Percentiles rank a stretch among this genome's conserved stretches.
Conservation (phyloP, 2,329 filamentous ascomycete species). For the Phyllosticta paracitricarpa region DNA sequence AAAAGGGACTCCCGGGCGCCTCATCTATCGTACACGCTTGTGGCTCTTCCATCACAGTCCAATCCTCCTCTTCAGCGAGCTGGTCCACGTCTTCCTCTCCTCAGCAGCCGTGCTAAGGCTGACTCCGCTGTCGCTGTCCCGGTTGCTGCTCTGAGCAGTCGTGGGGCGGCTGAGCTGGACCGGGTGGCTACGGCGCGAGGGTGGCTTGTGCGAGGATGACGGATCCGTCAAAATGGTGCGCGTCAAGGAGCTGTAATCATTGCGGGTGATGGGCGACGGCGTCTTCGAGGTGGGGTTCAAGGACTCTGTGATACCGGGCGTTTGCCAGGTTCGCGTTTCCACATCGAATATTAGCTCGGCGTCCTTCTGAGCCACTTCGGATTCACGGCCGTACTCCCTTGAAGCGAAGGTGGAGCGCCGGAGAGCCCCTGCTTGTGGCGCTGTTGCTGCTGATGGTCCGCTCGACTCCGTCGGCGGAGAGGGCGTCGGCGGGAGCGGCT, state of each 20-base stretch:
- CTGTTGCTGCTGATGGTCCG: background rate
- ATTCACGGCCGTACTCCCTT: background rate
- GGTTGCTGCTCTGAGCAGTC: background rate
- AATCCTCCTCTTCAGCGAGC: conserved; percentile 8
- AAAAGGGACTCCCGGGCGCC: background rate
- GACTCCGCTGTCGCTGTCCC: background rate
- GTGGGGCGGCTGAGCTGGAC: background rate
- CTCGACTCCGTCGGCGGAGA: conserved; percentile 1
- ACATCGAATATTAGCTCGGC: background rate
- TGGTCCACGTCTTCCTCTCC: conserved; percentile 8
- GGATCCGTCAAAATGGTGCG: background rate
- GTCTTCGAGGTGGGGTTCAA: background rate
- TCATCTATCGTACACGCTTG: background rate
- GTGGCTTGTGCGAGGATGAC: background rate
- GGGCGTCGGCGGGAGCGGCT: background rate
- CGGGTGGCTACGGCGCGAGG: background rate
- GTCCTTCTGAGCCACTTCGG: background rate
- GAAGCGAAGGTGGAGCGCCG: background rate
- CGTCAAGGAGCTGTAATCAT: background rate
- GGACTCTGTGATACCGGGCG: background rate
- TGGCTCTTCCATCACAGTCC: background rate
- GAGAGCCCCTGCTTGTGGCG: background rate
- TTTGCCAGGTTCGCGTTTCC: background rate
- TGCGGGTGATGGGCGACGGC: background rate
- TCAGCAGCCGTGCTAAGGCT: background rate